Evolutionary conservation across 1,284 basidiomycete species (phyloP).

Genomic region (Amylostereum chailletii): DNA sequence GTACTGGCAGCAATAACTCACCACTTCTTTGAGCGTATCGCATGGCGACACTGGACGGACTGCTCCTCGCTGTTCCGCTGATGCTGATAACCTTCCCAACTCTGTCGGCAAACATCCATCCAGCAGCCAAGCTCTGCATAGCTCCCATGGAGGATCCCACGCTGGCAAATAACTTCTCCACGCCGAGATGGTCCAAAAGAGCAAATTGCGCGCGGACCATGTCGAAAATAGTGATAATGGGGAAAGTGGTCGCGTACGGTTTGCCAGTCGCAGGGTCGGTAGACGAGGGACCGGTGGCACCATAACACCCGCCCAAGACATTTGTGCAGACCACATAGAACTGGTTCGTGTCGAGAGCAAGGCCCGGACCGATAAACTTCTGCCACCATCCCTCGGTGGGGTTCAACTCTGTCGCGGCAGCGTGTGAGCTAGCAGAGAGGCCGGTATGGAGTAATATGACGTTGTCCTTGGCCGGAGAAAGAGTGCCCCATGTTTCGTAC

Average conservation of each 20-base stretch:
- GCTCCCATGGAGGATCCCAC: constrained; percentile 96
- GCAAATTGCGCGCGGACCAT: constrained; percentile 93
- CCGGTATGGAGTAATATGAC: constrained; percentile 97
- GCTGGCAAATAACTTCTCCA: constrained; percentile 84
- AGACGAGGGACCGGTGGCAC: constrained; percentile 89
- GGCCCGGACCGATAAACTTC: constrained; percentile 93
- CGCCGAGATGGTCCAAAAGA: constrained; percentile 79
- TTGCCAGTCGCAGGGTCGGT: constrained; percentile 58
- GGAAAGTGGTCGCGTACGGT: constrained; percentile 87
- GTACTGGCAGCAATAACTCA: constrained; percentile 26
- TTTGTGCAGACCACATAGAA: constrained; percentile 97
- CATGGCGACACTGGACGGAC: constrained; percentile 90
- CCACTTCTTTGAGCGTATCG: constrained; percentile 92
- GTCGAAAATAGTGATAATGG: constrained; percentile 89
- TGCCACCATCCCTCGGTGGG: constrained; percentile 96
- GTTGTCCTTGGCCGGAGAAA: constrained; percentile 76
- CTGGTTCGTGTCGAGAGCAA: constrained; percentile 86
- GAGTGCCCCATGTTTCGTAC: constrained; percentile 96
- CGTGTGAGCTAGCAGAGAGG: constrained; percentile 92
- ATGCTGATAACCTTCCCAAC: constrained; percentile 90
- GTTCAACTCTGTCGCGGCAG: constrained; percentile 76
- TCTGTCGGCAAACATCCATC: constrained; percentile 85
- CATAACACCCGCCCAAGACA: constrained; percentile 96
- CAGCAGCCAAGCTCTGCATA: constrained; percentile 96
- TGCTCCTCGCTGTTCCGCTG: constrained; percentile 88